Evolutionary conservation across 2,329 filamentous ascomycete genomes (phyloP), one percentile per base, ranked within the genome.

Genomic region (Ascochyta koolunga): DNA sequence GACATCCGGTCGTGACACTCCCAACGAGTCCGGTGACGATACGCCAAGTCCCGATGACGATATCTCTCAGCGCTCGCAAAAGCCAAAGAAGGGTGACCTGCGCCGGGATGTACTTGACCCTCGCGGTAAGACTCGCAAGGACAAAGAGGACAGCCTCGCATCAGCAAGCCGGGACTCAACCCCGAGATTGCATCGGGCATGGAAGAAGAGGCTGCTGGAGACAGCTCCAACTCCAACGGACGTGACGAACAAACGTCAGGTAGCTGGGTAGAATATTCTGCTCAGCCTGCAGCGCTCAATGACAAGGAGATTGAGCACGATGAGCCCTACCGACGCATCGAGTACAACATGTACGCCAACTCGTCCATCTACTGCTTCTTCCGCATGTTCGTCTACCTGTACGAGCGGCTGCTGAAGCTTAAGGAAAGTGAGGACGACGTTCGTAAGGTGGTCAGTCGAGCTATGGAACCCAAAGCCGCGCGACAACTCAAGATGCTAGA

Each of bases 291-390:
- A 72, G 85, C 80, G 69, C 82, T 79, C 33, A 86, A 84, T 62
- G 85, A 82, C 40, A 69, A 86, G 82, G 76, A 84, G 84, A 66
- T 93, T 83, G 80, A 89, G 77, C 56, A 84, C 36, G 91, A 96
- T 57, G 89, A 92, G 45, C 87, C 90, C 53, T 96, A 95, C 76
- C 83, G 83, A 62, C 89, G 93, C 40, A 86, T 87, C 10, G 87
- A 86, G 76, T 96, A 91, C 79, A 93, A 93, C 71, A 86, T 98
- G 71, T 99, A 96, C 78, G 89, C 88, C 72, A 98, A 97, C 73
- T 85, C 91, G 66, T 91, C 89, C 3, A 88, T 99, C 55, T 96
- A 92, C 71, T 93, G 95, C 76, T 98, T 99, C 81, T 89, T 99
- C 79, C 90, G 89, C 64, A 88, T 96, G 57, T 95, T 99, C 73